Conservation (phyloP, 352 stramenopile genomes). For the Phytophthora idaei region DNA sequence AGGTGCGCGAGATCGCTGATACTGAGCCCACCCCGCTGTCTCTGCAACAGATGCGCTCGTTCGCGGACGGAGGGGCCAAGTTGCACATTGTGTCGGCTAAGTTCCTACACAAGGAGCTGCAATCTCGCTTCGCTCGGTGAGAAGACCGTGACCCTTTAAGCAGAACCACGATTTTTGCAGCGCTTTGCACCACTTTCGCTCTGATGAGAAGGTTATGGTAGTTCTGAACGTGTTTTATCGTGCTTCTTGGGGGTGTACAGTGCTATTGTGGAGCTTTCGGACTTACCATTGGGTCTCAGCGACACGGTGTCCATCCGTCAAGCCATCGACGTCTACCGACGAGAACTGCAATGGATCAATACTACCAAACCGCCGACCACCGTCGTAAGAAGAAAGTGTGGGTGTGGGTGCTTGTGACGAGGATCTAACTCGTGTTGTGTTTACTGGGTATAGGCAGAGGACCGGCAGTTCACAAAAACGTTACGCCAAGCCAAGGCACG, state of each 20-base stretch:
- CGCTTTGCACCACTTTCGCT: neutral
- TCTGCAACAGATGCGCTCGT: conserved; percentile 83
- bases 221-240: conserved; percentile 2
- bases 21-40: conserved; percentile 70
- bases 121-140: conserved; percentile 71
- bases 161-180: neutral
- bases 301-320: conserved; percentile 65
- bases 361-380: conserved; percentile 47
- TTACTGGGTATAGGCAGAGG: conserved; percentile 39
- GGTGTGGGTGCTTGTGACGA: conserved; percentile 3
- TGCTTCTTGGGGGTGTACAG: conserved; percentile 14
- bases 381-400: conserved; percentile 26
- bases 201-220: neutral
- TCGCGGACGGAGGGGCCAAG: conserved; percentile 65
- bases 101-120: conserved; percentile 84
- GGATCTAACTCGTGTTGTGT: neutral
- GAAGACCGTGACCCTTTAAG: conserved; percentile 4
- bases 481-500: conserved; percentile 57
- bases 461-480: conserved; percentile 66
- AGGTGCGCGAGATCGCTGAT: conserved; percentile 63
- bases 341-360: conserved; percentile 58
- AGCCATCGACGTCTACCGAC: conserved; percentile 68
- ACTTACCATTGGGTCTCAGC: conserved; percentile 70
- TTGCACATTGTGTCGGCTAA: conserved; percentile 63
- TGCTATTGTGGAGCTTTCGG: conserved; percentile 76